Base-by-base conservation (phyloP, 2,329 filamentous ascomycete species). In the Monosporascus sp. region DNA sequence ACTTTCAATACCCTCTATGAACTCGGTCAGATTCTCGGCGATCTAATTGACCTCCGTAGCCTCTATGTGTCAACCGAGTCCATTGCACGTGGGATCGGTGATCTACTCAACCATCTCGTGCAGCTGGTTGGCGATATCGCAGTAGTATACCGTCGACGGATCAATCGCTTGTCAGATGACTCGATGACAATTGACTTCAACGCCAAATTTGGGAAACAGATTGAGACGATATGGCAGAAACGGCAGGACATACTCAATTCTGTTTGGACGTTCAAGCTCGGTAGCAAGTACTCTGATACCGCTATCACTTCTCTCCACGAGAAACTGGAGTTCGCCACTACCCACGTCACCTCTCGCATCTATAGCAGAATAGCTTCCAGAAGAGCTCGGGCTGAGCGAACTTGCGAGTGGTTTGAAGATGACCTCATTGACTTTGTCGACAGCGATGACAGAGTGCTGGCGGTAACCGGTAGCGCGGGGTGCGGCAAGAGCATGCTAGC, bases 1-100 rank as follows among this genome's bases (percentile, higher is more conserved):
- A 73, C 71, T 0, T 74, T 74, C 53, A 65, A 68, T 26, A 67
- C 69, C 1, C 56, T 74, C 0, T 71, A 74, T 47, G 71, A 74
- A 52, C 63, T 74, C 2, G 69, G 68, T 2, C 62, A 72, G 49
- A 59, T 74, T 5, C 67, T 74, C 5, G 65, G 66, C 6, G 67
- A 68, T 45, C 62, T 72, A 35, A 66, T 68, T 20, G 68, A 70
- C 35, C 68, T 74, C n/a, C 65, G 63, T 1, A 65, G 68, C 7
- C 59, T 72, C n/a, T 72, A 70, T 50, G 51, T 63, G 3, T 64
- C 69, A 46, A 65, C 67, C 2, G 50, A 59, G 1, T 55, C 61
- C 14, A 66, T 73, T 54, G 68, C 64, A 40, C 61, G 67, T 37
- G 62, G 63, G 19, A 60, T 71, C 5, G 66, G 68, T 20, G 58